Evolutionary conservation across 495 filamentous ascomycete species (phyloP).

Genomic region (Barbatosphaeria neglecta): DNA sequence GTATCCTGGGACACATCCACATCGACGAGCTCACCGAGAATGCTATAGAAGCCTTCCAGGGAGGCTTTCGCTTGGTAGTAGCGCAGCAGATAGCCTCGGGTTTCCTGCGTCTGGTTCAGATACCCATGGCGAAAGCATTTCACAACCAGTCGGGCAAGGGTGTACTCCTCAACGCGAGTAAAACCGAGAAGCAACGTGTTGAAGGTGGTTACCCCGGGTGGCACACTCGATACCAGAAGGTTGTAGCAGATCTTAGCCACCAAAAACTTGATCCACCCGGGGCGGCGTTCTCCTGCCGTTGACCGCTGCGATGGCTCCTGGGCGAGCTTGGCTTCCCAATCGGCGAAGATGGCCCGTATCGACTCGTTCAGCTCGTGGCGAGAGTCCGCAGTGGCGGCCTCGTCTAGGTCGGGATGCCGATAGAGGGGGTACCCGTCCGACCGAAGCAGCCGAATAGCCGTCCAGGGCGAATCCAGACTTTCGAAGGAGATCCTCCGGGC

Average conservation of each 20-base stretch:
- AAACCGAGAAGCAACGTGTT: conserved; percentile 53
- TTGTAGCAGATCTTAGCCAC: conserved; percentile 56
- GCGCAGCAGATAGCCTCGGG: conserved; percentile 39
- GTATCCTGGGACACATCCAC: background rate
- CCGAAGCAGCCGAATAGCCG: conserved; percentile 14
- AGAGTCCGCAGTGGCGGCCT: conserved; percentile 1
- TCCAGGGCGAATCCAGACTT: conserved; percentile 18
- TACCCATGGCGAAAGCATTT: conserved; percentile 33
- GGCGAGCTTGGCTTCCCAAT: conserved; percentile 7
- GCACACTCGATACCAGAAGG: conserved; percentile 42
- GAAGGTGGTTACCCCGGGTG: conserved; percentile 53
- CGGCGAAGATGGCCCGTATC: conserved; percentile 20
- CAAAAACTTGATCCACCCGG: conserved; percentile 11
- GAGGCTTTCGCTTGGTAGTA: conserved; percentile 38
- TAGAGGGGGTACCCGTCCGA: conserved; percentile 26
- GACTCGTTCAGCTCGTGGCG: conserved; percentile 19
- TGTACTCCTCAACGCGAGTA: conserved; percentile 33
- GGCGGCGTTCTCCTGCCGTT: background rate
- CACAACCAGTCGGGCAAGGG: conserved; percentile 44
- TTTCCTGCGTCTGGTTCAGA: conserved; percentile 41
- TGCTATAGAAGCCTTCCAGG: conserved; percentile 22
- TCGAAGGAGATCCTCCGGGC: background rate
- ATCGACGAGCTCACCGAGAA: conserved; percentile 26
- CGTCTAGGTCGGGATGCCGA: conserved; percentile 10
- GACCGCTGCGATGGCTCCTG: background rate